phyloP scores from a whole-genome alignment of 441 rosid genomes.

The Aleurites moluccanus region DNA sequence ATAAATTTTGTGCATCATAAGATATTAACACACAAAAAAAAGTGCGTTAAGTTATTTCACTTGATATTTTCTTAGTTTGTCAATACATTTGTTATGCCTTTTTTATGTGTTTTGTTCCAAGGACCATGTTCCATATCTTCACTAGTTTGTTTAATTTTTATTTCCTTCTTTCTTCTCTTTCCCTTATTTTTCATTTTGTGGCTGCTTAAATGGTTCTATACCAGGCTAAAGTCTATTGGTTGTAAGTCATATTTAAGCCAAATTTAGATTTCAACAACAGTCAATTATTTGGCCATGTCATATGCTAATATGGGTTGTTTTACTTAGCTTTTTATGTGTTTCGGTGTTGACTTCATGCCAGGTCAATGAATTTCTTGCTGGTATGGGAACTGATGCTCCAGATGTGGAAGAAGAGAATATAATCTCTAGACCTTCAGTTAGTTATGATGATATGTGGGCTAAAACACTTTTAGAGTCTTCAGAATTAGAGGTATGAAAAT shows the following conservation, averaged over 20 bases:
- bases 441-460: constrained; percentile 99
- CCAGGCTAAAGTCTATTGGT: neutral
- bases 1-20: too few species aligned
- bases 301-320: neutral
- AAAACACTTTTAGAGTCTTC: constrained; percentile 88
- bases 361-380: constrained; percentile 98
- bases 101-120: neutral
- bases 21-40: neutral
- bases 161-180: neutral
- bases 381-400: constrained; percentile 99
- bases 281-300: neutral
- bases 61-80: neutral
- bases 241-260: neutral
- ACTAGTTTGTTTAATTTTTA: neutral
- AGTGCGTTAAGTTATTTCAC: neutral
- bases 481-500: constrained; percentile 67
- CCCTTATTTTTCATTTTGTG: neutral
- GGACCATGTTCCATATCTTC: neutral
- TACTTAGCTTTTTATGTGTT: neutral
- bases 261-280: neutral
- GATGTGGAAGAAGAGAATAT: constrained; percentile 98
- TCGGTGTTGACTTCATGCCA: constrained; percentile 25
- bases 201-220: neutral
- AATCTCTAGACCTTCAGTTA: constrained; percentile 82
- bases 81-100: neutral